A percentile compares a stretch with the other conserved stretches of the same genome.
phyloP scores from a whole-genome alignment of 352 stramenopile species.

The Pythium grandisporangium region DNA sequence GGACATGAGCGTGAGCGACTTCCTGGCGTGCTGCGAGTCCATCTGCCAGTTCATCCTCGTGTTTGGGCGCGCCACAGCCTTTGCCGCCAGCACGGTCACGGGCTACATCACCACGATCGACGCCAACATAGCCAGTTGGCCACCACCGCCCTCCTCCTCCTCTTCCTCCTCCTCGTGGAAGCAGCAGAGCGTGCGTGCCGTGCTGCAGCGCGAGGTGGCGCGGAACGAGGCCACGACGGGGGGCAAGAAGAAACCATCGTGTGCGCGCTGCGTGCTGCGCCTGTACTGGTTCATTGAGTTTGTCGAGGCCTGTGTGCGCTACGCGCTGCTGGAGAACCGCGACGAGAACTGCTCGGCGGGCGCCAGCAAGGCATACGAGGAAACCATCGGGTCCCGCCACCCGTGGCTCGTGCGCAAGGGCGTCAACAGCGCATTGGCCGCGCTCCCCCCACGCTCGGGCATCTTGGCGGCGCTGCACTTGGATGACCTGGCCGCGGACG shows the following conservation, averaged over 20 bases:
- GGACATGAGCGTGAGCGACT: slow-evolving; percentile 36
- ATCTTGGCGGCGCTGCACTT: slow-evolving; percentile 47
- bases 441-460: slow-evolving; percentile 44
- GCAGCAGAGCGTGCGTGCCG: slow-evolving; percentile 35
- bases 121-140: slow-evolving; percentile 45
- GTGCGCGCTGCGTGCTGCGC: slow-evolving; percentile 55
- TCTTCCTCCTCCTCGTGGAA: slow-evolving; percentile 23
- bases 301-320: slow-evolving; percentile 59
- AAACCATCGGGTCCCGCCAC: slow-evolving; percentile 71
- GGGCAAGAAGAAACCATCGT: slow-evolving; percentile 81
- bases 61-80: slow-evolving; percentile 74
- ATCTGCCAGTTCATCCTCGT: slow-evolving; percentile 68
- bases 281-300: slow-evolving; percentile 83
- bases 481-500: slow-evolving; percentile 16
- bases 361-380: slow-evolving; percentile 73
- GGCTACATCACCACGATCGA: slow-evolving; percentile 69
- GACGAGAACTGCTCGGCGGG: slow-evolving; percentile 57
- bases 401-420: slow-evolving; percentile 81
- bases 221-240: slow-evolving; percentile 44
- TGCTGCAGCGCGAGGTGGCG: slow-evolving; percentile 61
- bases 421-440: slow-evolving; percentile 60
- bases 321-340: slow-evolving; percentile 53
- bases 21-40: slow-evolving; percentile 41
- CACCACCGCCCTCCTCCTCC: slow-evolving; percentile 9
- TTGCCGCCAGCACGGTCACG: slow-evolving; percentile 63